phyloP scores from a whole-genome alignment of 805 yeast species.

The Nematodospora valgi region DNA sequence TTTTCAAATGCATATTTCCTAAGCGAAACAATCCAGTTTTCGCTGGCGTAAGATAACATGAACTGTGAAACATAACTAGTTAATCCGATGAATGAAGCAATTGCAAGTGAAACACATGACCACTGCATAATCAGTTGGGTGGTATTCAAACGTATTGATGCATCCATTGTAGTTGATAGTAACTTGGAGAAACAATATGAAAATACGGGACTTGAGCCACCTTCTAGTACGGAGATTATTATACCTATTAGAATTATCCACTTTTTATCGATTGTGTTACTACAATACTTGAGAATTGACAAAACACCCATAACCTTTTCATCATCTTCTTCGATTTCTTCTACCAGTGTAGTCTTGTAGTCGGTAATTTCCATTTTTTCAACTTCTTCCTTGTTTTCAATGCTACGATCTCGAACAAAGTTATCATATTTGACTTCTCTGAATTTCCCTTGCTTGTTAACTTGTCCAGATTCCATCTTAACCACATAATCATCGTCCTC shows the following conservation, averaged over 20 bases:
- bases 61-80: constrained; percentile 49
- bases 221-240: constrained; percentile 49
- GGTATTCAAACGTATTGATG: constrained; percentile 24
- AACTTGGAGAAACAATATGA: constrained; percentile 74
- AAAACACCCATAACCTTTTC: constrained; percentile 18
- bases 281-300: constrained; percentile 23
- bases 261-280: constrained; percentile 17
- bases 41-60: constrained; percentile 57
- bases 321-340: constrained; percentile 2
- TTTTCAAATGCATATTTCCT: constrained; percentile 48
- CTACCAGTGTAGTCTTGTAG: constrained; percentile 11
- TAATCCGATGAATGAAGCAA: constrained; percentile 64
- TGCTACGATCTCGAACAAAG: constrained; percentile 5
- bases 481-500: constrained; percentile 53
- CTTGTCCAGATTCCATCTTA: constrained; percentile 56
- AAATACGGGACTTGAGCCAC: constrained; percentile 70
- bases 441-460: constrained; percentile 24
- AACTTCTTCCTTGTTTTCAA: background rate
- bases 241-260: constrained; percentile 47
- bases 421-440: constrained; percentile 7
- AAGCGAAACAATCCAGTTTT: constrained; percentile 58
- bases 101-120: constrained; percentile 61
- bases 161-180: constrained; percentile 58
- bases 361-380: constrained; percentile 9
- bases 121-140: constrained; percentile 47